These are phyloP conservation scores for Bruguiera parviflora DNA, from an alignment of 345 rosid genomes.

Conservation along the genomic window DNA sequence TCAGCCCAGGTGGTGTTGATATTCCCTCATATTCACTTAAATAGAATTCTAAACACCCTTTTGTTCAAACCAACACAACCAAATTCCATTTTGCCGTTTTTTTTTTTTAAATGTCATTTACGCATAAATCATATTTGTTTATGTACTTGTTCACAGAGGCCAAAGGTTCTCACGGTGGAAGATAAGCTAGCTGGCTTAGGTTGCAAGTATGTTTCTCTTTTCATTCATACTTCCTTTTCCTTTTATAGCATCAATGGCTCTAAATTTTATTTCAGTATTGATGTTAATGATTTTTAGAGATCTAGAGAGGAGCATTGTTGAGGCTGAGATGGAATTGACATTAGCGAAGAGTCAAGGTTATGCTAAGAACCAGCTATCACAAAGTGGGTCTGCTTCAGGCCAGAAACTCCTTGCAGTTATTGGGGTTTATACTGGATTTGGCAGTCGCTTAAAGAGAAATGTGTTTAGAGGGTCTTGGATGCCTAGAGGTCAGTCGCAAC, in stretches of 20 bases:
- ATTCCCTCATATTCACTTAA: not conserved
- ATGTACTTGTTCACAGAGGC: slow-evolving; percentile 51
- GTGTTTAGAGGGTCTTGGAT: slow-evolving; percentile 88
- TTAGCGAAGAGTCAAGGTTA: slow-evolving; percentile 92
- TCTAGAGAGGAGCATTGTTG: slow-evolving; percentile 82
- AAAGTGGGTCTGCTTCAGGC: slow-evolving; percentile 45
- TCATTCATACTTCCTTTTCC: slow-evolving; percentile 3
- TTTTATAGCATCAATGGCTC: no score
- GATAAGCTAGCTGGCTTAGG: slow-evolving; percentile 73
- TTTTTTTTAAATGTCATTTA: not conserved
- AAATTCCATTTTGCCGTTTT: not conserved
- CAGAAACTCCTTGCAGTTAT: slow-evolving; percentile 78
- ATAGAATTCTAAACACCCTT: not conserved
- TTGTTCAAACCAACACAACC: no score
- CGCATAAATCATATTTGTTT: not conserved
- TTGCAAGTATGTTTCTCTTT: slow-evolving; percentile 70
- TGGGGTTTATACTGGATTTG: slow-evolving; percentile 96
- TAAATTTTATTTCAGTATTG: not conserved
- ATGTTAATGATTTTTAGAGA: slow-evolving; percentile 46
- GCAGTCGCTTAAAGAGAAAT: slow-evolving; percentile 74
- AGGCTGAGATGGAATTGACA: slow-evolving; percentile 91
- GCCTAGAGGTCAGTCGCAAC: slow-evolving; percentile 63
- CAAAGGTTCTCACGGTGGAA: slow-evolving; percentile 82
- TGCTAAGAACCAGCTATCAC: slow-evolving; percentile 45
- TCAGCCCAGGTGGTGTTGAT: slow-evolving; percentile 56